Evolutionary conservation across 1,284 basidiomycete genomes (phyloP).

Genomic region (Boletellus sp.): DNA sequence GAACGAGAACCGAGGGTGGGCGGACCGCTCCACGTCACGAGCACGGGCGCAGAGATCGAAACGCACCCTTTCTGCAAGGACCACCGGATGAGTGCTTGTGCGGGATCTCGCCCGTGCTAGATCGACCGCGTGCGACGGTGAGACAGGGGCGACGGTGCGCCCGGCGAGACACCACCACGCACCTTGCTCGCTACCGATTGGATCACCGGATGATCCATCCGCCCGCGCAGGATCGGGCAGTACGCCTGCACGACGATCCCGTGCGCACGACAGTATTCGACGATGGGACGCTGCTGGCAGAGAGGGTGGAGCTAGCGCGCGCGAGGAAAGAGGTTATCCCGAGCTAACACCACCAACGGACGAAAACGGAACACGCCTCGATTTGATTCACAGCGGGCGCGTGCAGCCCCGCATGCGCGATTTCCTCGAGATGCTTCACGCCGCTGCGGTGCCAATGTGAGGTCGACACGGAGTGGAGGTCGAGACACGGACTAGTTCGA

Average conservation of each 20-base stretch:
- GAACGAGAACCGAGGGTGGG: conserved; percentile 19
- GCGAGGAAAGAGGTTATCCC: conserved; percentile 5
- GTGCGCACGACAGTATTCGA: conserved; percentile 68
- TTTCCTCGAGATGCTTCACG: conserved; percentile 75
- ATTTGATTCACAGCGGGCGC: conserved; percentile 83
- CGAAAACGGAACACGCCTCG: conserved; percentile 46
- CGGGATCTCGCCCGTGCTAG: conserved; percentile 52
- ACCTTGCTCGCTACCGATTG: conserved; percentile 56
- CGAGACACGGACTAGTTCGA: conserved; percentile 63
- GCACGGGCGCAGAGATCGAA: conserved; percentile 1
- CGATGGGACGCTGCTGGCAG: conserved; percentile 79
- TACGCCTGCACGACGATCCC: conserved; percentile 77
- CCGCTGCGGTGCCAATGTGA: conserved; percentile 41
- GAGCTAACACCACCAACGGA: not conserved
- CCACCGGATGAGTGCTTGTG: conserved; percentile 81
- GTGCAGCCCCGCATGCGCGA: conserved; percentile 56
- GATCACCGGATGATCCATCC: conserved; percentile 55
- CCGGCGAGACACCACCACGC: conserved; percentile 7
- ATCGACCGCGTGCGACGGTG: not conserved
- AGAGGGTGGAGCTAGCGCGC: conserved; percentile 77
- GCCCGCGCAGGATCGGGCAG: conserved; percentile 64
- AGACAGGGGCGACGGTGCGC: conserved; percentile 1
- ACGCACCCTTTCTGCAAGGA: conserved; percentile 76
- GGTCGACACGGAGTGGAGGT: not conserved
- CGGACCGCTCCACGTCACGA: not conserved